Evolutionary conservation across 495 filamentous ascomycete genomes (phyloP).

Genomic region (Neurospora sp.): DNA sequence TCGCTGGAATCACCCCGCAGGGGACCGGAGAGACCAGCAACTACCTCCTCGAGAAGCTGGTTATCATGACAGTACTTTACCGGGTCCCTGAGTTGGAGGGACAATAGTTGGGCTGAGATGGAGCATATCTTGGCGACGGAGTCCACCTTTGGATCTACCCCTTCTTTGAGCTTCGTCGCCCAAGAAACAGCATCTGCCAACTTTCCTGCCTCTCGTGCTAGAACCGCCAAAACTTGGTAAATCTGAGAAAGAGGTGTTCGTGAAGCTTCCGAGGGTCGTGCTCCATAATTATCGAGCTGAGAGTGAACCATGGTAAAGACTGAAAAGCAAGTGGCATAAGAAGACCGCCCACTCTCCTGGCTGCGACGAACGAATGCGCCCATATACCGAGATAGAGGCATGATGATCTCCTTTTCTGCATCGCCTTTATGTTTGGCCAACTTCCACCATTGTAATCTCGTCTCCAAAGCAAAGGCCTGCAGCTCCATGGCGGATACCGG

Average conservation of each 20-base stretch:
- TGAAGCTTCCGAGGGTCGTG: slow-evolving; percentile 15
- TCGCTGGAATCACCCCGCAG: slow-evolving; percentile 53
- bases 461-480: slow-evolving; percentile 57
- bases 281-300: slow-evolving; percentile 17
- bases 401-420: slow-evolving; percentile 55
- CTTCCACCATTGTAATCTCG: slow-evolving; percentile 61
- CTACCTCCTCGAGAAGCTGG: slow-evolving; percentile 32
- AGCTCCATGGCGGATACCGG: slow-evolving; percentile 52
- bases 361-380: slow-evolving; percentile 49
- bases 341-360: slow-evolving; percentile 28
- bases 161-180: slow-evolving; percentile 29
- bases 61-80: slow-evolving; percentile 24
- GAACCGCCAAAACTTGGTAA: slow-evolving; percentile 28
- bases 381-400: slow-evolving; percentile 59
- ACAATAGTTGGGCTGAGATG: slow-evolving; percentile 33
- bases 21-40: slow-evolving; percentile 45
- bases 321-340: slow-evolving; percentile 26
- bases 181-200: slow-evolving; percentile 38
- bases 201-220: slow-evolving; percentile 36
- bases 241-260: slow-evolving; percentile 26
- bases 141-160: slow-evolving; percentile 23
- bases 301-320: slow-evolving; percentile 15
- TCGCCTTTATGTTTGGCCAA: slow-evolving; percentile 60
- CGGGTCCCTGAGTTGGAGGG: slow-evolving; percentile 31
- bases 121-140: slow-evolving; percentile 35